These are phyloP conservation scores for Carex arenaria DNA, from an alignment of 202 grass and related monocot genomes.

Conservation along the genomic window DNA sequence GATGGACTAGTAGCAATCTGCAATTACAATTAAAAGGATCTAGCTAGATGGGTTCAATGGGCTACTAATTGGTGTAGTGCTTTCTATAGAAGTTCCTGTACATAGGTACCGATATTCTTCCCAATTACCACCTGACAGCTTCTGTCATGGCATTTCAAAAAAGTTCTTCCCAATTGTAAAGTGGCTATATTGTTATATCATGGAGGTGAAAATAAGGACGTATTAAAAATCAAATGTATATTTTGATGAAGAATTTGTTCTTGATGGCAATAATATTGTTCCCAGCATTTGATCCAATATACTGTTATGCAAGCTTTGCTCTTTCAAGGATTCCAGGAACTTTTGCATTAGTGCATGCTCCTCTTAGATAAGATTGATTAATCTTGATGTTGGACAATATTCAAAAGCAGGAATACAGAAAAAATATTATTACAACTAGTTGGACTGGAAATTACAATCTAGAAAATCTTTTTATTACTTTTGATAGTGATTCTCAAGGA, in stretches of 20 bases:
- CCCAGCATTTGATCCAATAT: not conserved
- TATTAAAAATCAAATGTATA: not conserved
- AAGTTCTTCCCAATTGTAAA: not conserved
- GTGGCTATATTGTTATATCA: not conserved
- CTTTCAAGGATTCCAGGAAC: not conserved
- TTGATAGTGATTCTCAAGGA: not conserved
- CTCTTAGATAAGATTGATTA: not conserved
- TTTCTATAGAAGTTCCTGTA: not conserved
- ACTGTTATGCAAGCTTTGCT: not conserved
- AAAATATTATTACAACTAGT: not conserved
- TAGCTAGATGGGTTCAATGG: not conserved
- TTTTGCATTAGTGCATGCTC: not conserved
- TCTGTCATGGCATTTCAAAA: no score
- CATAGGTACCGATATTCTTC: not conserved
- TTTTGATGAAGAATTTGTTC: not conserved
- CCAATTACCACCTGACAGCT: not conserved
- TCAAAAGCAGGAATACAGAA: not conserved
- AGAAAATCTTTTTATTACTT: not conserved
- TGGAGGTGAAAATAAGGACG: not conserved
- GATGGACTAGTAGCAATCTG: conserved; percentile 8
- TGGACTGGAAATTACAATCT: not conserved
- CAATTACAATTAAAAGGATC: not conserved
- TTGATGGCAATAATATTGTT: not conserved
- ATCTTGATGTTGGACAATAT: not conserved
- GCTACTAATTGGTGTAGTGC: not conserved